Percentiles rank a stretch among this genome's conserved stretches.
Evolutionary conservation across 805 yeast genomes (phyloP).

Genomic region (Zygotorulaspora sp.): DNA sequence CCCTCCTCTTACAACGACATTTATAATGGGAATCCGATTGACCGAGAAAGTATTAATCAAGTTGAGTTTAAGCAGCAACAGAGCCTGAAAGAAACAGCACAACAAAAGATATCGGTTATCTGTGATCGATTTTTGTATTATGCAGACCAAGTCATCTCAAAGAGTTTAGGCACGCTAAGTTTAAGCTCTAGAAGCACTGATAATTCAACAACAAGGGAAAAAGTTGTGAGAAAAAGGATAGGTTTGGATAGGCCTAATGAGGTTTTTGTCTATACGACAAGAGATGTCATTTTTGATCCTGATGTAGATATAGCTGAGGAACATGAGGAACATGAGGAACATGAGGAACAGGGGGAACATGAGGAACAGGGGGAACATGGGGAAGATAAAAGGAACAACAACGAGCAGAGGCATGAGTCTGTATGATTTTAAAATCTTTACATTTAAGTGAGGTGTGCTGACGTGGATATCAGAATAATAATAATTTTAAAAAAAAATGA

Average conservation of each 20-base stretch:
- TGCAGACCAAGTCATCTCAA: constrained; percentile 52
- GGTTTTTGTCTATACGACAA: constrained; percentile 42
- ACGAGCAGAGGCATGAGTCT: not conserved
- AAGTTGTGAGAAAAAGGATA: constrained; percentile 26
- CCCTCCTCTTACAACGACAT: too few species aligned
- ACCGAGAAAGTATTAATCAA: constrained; percentile 22
- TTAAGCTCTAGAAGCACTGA: constrained; percentile 32
- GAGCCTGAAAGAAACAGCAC: constrained; percentile 21
- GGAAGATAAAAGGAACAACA: not conserved
- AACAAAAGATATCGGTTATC: constrained; percentile 27
- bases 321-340: not conserved
- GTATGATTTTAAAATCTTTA: not conserved
- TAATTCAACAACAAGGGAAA: constrained; percentile 20
- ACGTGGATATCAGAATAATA: too few species aligned
- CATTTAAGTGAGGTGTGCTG: too few species aligned
- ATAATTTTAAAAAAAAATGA: too few species aligned
- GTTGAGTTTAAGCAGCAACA: constrained; percentile 16
- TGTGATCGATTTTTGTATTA: constrained; percentile 40
- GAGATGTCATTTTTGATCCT: constrained; percentile 40
- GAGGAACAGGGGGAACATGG: too few species aligned
- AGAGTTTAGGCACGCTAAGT: constrained; percentile 56
- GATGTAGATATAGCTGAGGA: constrained; percentile 21
- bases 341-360: not conserved
- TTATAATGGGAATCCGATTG: constrained; percentile 2
- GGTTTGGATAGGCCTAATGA: constrained; percentile 33